phyloP scores from a whole-genome alignment of 352 stramenopile species.

The Globisporangium emineosum region DNA sequence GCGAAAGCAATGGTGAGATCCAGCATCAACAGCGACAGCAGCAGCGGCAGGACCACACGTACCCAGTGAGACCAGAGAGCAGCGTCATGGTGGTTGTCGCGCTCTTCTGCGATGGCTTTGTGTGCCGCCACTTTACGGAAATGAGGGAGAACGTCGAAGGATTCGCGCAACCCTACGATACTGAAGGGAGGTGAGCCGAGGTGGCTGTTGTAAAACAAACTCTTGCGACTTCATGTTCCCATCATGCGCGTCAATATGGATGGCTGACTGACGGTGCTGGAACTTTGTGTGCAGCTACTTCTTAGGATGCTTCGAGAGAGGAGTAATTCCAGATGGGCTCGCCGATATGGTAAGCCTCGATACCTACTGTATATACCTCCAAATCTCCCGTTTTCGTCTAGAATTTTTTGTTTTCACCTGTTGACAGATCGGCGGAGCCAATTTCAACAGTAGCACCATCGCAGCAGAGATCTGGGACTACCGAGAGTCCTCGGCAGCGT shows the following conservation, averaged over 20 bases:
- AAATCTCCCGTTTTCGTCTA: not conserved
- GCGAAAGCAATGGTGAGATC: not conserved
- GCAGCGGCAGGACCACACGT: not conserved
- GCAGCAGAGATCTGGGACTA: slow-evolving; percentile 41
- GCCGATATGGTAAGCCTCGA: slow-evolving; percentile 40
- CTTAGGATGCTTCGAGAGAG: slow-evolving; percentile 50
- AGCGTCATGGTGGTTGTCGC: slow-evolving; percentile 34
- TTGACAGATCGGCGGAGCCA: slow-evolving; percentile 17
- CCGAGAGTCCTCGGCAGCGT: slow-evolving; percentile 21
- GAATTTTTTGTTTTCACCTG: not conserved
- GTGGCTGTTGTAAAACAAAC: not conserved
- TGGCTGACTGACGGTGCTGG: not conserved
- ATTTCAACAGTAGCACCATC: slow-evolving; percentile 15
- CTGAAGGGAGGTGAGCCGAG: slow-evolving; percentile 45
- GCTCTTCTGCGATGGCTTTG: slow-evolving; percentile 64
- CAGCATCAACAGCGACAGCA: not conserved
- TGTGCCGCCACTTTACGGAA: slow-evolving; percentile 59
- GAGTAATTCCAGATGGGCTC: slow-evolving; percentile 50
- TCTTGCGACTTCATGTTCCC: too few relatives aligned
- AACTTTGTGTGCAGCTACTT: slow-evolving; percentile 43
- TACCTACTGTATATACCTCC: not conserved
- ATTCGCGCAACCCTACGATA: slow-evolving; percentile 70
- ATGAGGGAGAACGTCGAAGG: slow-evolving; percentile 53
- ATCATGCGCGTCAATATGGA: not conserved
- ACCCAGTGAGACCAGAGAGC: not conserved